Evolutionary conservation across 495 filamentous ascomycete genomes (phyloP), one percentile per base, ranked within the genome.

Genomic region (Lichina pygmaea): DNA sequence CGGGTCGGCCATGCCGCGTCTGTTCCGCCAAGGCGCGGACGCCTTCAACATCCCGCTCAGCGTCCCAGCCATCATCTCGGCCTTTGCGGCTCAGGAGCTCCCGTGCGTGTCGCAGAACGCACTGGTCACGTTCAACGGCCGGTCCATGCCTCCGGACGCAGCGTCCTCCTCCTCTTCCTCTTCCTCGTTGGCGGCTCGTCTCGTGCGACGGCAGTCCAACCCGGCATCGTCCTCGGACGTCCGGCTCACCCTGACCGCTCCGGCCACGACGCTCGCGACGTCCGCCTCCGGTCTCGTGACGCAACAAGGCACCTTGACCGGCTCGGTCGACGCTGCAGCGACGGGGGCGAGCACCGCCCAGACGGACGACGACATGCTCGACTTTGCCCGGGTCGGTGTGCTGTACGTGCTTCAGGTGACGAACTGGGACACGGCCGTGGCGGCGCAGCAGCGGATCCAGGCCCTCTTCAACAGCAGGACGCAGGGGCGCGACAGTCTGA

Each of bases 51-150:
- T 97, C 43, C 67, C 73, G 2, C 70, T 97, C 4, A 66, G 75
- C 48, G 59, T 65, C 7, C 62, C 68, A 6, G 63, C 65, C 7
- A 64, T 95, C 50, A 66, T 93, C 48, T 70, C 75, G 0, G 68
- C 83, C 42, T 85, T 97, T 58, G 81, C 75, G 53, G 59, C 67
- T 38, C 72, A 64, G 34, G 75, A 75, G 48, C 63, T 91, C 33
- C 75, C 74, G 42, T 97, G 89, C 58, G 71, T 67, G 1, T 70
- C 73, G 0, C 74, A 93, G 59, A 94, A 94, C 49, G 73, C 80
- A 0, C 69, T 97, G 16, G 75, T 95, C 7, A 77, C 81, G 0
- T 91, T 97, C 52, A 68, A 75, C 46, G 72, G 75, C 48, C 37
- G 57, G 24, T 31, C 33, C 33, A 11, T 46, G 16, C 42, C 34